These are phyloP conservation scores for Cucumis hystrix DNA, from an alignment of 306 rosid genomes.

Conservation along the genomic window DNA sequence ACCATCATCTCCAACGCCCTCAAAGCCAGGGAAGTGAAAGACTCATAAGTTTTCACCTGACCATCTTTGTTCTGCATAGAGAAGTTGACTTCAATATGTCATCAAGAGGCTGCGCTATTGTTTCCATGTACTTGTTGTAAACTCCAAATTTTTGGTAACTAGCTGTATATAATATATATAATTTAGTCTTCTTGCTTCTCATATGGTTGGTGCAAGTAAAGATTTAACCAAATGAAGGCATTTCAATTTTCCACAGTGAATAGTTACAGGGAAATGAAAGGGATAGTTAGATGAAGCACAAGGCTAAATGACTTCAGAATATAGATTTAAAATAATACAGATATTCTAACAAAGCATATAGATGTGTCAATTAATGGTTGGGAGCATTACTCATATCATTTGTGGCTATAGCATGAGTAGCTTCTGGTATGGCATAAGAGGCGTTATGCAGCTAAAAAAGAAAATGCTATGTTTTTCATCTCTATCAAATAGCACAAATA, in stretches of 20 bases:
- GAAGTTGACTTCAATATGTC: not conserved
- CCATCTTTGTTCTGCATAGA: not conserved
- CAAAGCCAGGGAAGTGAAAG: conserved; percentile 37
- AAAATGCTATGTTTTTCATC: not conserved
- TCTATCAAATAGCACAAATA: too few species aligned
- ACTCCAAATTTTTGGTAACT: conserved; percentile 1
- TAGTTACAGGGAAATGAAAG: not conserved
- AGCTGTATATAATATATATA: not conserved
- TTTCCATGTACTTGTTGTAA: not conserved
- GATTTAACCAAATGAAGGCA: not conserved
- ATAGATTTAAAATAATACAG: not conserved
- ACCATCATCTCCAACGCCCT: conserved; percentile 65
- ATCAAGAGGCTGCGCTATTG: not conserved
- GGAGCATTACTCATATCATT: not conserved
- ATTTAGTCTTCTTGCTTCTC: not conserved
- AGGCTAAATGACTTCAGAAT: not conserved
- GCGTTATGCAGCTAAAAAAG: not conserved
- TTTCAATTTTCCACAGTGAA: not conserved
- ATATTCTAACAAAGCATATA: not conserved
- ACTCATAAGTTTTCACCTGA: not conserved
- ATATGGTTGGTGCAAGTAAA: not conserved
- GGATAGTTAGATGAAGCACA: not conserved
- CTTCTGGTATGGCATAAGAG: not conserved
- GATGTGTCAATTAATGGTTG: not conserved
- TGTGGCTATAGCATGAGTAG: not conserved